These are phyloP conservation scores for Claviceps sp. DNA, from an alignment of 2,329 filamentous ascomycete genomes.

Conservation along the genomic window DNA sequence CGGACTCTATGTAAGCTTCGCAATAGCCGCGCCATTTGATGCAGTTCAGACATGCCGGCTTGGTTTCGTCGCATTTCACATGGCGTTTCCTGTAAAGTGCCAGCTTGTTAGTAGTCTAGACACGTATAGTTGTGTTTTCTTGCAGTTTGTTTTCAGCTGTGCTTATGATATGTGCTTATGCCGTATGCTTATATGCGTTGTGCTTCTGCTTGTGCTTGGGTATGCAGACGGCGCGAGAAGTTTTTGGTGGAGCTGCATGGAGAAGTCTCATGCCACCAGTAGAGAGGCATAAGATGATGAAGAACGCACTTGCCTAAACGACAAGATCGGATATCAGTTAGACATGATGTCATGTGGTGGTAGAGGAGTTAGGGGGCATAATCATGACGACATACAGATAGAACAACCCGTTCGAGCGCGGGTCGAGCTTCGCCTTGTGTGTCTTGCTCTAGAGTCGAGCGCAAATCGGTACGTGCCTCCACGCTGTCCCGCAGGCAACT, in stretches of 20 bases:
- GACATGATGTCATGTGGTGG: neutral
- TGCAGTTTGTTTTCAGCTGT: no score
- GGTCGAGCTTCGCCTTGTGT: conserved; percentile 24
- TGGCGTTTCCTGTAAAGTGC: conserved; percentile 22
- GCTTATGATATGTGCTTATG: no score
- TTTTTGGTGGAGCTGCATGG: no score
- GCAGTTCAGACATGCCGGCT: conserved; percentile 27
- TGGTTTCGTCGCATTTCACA: conserved; percentile 29
- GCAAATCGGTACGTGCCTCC: conserved; percentile 24
- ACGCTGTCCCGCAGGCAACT: conserved; percentile 8
- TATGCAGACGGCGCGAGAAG: no score
- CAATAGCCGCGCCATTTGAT: conserved; percentile 28
- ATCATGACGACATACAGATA: conserved; percentile 20
- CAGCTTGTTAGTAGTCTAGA: neutral
- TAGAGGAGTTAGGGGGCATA: neutral
- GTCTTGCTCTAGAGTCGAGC: conserved; percentile 22
- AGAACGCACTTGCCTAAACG: conserved; percentile 18
- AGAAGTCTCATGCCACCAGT: neutral
- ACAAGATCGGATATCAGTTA: neutral
- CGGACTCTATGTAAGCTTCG: conserved; percentile 18
- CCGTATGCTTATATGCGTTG: no score
- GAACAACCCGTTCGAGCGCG: conserved; percentile 24
- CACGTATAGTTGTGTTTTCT: neutral
- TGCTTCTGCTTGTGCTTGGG: neutral
- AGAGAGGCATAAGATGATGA: conserved; percentile 8